These are phyloP conservation scores for Paracoccidioides brasiliensis DNA, from an alignment of 2,329 filamentous ascomycete genomes.

Conservation along the genomic window DNA sequence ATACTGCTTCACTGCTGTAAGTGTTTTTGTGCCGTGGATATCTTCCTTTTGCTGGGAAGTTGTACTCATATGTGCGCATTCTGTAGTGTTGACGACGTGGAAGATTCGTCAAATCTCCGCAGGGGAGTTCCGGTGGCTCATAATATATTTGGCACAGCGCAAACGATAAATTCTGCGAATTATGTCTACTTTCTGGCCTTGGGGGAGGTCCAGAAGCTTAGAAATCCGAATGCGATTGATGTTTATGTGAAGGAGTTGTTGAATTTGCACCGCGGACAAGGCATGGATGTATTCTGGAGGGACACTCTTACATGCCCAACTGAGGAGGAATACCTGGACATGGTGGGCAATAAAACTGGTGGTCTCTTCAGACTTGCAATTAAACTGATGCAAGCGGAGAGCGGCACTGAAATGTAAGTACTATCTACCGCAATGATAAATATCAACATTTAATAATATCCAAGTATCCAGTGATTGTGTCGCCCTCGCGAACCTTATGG, in stretches of 20 bases:
- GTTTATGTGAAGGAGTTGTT: slow-evolving; percentile 27
- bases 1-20: slow-evolving; percentile 28
- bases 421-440: slow-evolving; percentile 4
- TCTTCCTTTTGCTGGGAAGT: not conserved
- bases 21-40: slow-evolving; percentile 12
- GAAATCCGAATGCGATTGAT: slow-evolving; percentile 19
- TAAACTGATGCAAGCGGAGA: slow-evolving; percentile 26
- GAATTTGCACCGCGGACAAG: slow-evolving; percentile 29
- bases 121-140: slow-evolving; percentile 32
- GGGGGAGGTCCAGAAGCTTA: slow-evolving; percentile 20
- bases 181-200: slow-evolving; percentile 29
- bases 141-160: slow-evolving; percentile 30
- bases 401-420: slow-evolving; percentile 8
- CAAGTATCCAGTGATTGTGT: slow-evolving; percentile 17
- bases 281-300: slow-evolving; percentile 30
- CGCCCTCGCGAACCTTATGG: slow-evolving; percentile 50
- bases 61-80: not conserved
- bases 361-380: slow-evolving; percentile 27
- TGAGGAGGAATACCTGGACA: slow-evolving; percentile 29
- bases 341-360: slow-evolving; percentile 32
- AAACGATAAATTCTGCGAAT: slow-evolving; percentile 37
- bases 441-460: slow-evolving; percentile 1
- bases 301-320: slow-evolving; percentile 23
- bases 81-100: slow-evolving; percentile 31
- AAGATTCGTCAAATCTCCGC: slow-evolving; percentile 31